Base-by-base conservation (phyloP, 352 stramenopile genomes). In the Pythium scleroteichum region DNA sequence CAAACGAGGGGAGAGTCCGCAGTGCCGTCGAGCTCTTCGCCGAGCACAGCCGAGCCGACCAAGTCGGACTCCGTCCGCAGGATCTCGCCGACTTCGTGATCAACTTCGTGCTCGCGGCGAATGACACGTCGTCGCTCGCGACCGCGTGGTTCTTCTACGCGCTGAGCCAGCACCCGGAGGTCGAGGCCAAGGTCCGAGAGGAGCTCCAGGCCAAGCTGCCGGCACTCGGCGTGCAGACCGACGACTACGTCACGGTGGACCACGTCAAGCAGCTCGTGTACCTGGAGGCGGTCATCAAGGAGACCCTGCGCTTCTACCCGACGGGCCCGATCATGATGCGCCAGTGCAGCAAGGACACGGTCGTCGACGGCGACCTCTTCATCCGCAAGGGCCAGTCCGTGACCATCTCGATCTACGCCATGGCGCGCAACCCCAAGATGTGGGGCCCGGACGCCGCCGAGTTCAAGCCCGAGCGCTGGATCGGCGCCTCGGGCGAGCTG, bases 91-190 rank as follows among this genome's bases (percentile, higher is more conserved):
- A 95, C 27, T 68, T 96, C 19, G 68, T 85, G 9, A 70, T 95
- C 14, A 75, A 71, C 5, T 79, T 95, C 40, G 62, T 96, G 26
- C 56, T 87, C 26, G 87, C 82, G 14, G 86, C 86, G 3, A 75
- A 84, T 24, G 86, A 95, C 57, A 95, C 79, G 0, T 93, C 87
- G 4, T 76, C 86, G 8, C 67, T 58, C 55, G 84, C 82, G 26
- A 52, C 95, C 40, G 73, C 64, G 38, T 96, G 87, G 86, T 69
- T 88, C 8, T 72, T 95, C 32, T 82, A 88, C 50, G 73, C 77
- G 62, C 56, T 96, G 13, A 71, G 76, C 39, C 73, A 72, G 17
- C 62, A 94, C 56, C 84, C 82, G n/a, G 54, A 81, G 23, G 71
- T 89, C 1, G 55, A 71, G 41, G 61, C 62, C 1, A 73, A 76